Conservation (phyloP, 2,329 filamentous ascomycete species). For the Penicillium sp. region DNA sequence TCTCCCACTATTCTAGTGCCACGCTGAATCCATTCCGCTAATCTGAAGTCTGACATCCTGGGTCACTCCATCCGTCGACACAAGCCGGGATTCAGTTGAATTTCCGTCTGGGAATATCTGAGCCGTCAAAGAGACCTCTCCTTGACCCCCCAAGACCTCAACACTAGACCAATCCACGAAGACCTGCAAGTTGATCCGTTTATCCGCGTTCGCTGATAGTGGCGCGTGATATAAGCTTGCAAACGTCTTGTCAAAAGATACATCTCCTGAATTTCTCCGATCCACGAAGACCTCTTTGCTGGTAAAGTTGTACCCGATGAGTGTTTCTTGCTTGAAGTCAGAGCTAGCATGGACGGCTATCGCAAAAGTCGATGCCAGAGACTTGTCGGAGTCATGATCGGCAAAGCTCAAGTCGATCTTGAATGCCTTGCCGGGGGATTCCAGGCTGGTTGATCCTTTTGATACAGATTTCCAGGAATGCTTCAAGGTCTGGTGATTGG, state of each 20-base stretch:
- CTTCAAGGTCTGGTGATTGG: neutral
- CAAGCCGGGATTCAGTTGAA: slow-evolving; percentile 18
- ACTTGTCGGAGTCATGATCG: neutral
- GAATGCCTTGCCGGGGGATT: slow-evolving; percentile 19
- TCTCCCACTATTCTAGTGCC: neutral
- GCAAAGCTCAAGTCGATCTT: slow-evolving; percentile 25
- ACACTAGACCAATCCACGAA: slow-evolving; percentile 33
- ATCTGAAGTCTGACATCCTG: slow-evolving; percentile 13
- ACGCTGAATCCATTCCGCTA: slow-evolving; percentile 9
- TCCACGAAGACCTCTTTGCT: slow-evolving; percentile 28
- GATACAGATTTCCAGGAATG: slow-evolving; percentile 9
- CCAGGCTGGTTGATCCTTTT: slow-evolving; percentile 16
- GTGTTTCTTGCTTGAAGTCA: slow-evolving; percentile 24
- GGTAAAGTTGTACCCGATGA: slow-evolving; percentile 31
- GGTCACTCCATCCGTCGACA: slow-evolving; percentile 19
- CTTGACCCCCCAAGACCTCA: slow-evolving; percentile 31
- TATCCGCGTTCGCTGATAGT: slow-evolving; percentile 16
- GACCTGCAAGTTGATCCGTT: slow-evolving; percentile 23
- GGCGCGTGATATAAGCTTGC: slow-evolving; percentile 22
- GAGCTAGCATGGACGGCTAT: slow-evolving; percentile 22
- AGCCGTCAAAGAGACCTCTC: slow-evolving; percentile 29
- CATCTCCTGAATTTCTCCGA: slow-evolving; percentile 23
- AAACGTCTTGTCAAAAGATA: slow-evolving; percentile 27
- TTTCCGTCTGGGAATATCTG: slow-evolving; percentile 29
- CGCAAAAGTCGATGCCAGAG: slow-evolving; percentile 18